Evolutionary conservation across 345 rosid species (phyloP).

Genomic region (Ailanthus altissimus): DNA sequence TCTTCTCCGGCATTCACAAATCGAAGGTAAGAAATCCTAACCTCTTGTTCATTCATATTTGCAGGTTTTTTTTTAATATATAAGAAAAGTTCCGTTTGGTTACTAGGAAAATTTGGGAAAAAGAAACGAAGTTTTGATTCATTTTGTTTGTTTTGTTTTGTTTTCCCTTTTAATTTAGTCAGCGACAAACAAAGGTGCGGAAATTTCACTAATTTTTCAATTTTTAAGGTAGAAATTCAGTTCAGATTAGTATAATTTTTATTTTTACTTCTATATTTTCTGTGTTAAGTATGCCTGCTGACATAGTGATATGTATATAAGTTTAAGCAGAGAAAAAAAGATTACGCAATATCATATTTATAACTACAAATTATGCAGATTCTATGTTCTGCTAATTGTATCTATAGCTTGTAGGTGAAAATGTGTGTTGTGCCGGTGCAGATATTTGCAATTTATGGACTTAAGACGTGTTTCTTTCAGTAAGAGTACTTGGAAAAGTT

Average conservation of each 20-base stretch:
- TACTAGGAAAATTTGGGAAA: slow-evolving; percentile 15
- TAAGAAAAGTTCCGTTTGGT: not conserved
- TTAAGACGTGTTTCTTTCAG: not conserved
- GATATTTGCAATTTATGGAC: not conserved
- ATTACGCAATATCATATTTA: not conserved
- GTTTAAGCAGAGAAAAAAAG: not conserved
- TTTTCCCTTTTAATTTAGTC: not conserved
- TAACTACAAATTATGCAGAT: not conserved
- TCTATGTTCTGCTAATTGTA: not conserved
- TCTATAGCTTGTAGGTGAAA: not conserved
- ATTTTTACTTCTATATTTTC: not conserved
- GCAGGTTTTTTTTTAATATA: not conserved
- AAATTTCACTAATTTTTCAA: not conserved
- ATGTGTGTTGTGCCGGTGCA: too few species aligned
- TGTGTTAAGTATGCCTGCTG: not conserved
- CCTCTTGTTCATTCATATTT: not conserved
- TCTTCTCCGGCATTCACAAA: slow-evolving; percentile 7
- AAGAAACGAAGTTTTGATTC: not conserved
- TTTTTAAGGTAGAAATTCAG: not conserved
- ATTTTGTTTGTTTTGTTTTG: not conserved
- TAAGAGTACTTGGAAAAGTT: not conserved
- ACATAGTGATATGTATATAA: not conserved
- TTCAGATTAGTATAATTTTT: not conserved
- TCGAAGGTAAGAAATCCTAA: not conserved
- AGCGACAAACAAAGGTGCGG: not conserved